Evolutionary conservation across 2,329 filamentous ascomycete genomes (phyloP).

Genomic region (Pseudogymnoascus sp.): DNA sequence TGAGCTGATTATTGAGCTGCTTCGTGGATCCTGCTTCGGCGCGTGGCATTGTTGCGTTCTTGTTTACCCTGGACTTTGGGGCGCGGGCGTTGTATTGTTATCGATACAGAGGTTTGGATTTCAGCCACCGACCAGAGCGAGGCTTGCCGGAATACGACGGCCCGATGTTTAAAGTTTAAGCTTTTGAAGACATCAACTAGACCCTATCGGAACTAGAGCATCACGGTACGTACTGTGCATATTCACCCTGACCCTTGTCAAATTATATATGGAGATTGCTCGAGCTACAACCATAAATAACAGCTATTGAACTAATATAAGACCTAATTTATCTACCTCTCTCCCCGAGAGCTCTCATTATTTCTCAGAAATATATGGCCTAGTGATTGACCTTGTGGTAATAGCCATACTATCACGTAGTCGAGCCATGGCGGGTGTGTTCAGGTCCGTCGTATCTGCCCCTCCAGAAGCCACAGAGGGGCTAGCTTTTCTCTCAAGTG

Average conservation of each 20-base stretch:
- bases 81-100: background rate
- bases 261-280: slow-evolving; percentile 5
- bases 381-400: background rate
- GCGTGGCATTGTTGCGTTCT: slow-evolving; percentile 59
- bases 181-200: background rate
- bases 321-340: background rate
- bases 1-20: slow-evolving; percentile 83
- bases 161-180: background rate
- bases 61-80: background rate
- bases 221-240: background rate
- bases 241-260: background rate
- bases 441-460: background rate
- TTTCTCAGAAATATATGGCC: background rate
- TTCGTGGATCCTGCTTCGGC: slow-evolving; percentile 92
- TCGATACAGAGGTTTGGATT: background rate
- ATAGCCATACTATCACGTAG: background rate
- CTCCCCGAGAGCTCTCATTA: background rate
- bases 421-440: slow-evolving; percentile 1
- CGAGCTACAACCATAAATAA: background rate
- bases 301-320: background rate
- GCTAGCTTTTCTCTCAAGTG: background rate
- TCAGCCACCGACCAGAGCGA: background rate
- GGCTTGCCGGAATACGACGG: background rate
- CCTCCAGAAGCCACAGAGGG: background rate
- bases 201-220: background rate